Conservation (phyloP, 116 monocot species). For the Zostera marina region DNA sequence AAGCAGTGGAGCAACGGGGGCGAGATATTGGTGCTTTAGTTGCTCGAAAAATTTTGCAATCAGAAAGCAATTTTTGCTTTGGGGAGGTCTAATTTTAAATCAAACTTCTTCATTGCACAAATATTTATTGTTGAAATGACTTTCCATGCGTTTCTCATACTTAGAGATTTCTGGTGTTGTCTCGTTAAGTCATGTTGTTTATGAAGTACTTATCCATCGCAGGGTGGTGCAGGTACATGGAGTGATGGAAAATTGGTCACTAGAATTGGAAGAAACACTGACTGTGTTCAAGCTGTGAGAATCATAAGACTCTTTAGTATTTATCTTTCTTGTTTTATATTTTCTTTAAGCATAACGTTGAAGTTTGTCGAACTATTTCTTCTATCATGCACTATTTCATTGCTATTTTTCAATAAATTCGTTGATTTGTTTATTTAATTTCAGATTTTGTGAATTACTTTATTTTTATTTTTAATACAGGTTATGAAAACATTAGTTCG, state of each 20-base stretch:
- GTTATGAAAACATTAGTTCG: slow-evolving; percentile 85
- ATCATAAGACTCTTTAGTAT: neutral
- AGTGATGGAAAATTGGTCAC: slow-evolving; percentile 98
- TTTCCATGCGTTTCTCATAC: neutral
- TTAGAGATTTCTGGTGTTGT: neutral
- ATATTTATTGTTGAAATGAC: neutral
- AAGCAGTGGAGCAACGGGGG: slow-evolving; percentile 89
- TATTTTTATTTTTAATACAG: slow-evolving; percentile 11
- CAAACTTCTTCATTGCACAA: neutral
- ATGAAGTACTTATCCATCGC: slow-evolving; percentile 67
- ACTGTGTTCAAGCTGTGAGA: slow-evolving; percentile 88
- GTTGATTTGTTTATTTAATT: neutral
- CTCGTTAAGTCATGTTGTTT: slow-evolving; percentile 8
- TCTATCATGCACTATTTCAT: too few species aligned
- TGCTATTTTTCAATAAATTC: too few species aligned
- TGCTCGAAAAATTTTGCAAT: slow-evolving; percentile 43
- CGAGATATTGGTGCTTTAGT: slow-evolving; percentile 92
- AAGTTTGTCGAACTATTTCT: neutral
- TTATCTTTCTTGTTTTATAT: neutral
- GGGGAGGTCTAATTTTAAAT: slow-evolving; percentile 56
- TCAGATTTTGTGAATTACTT: neutral
- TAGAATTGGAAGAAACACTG: slow-evolving; percentile 90
- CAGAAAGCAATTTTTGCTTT: slow-evolving; percentile 95
- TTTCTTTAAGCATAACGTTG: neutral
- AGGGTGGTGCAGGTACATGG: slow-evolving; percentile 99